Conservation (phyloP, 805 yeast species). For the Wickerhamiella hasegawae region DNA sequence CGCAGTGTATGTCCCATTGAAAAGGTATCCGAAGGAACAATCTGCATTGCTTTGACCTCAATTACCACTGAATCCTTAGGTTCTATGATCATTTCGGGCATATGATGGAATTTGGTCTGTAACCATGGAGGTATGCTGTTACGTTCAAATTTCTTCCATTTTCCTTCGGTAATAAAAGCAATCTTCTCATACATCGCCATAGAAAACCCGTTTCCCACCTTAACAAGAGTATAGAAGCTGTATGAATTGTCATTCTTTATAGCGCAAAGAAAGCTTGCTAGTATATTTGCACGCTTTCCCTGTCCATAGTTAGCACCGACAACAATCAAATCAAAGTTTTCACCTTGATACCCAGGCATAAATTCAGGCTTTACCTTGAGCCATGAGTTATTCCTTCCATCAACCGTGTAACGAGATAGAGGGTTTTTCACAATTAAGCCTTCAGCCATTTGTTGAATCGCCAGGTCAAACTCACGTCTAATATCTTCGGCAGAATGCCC, state of each 20-base stretch:
- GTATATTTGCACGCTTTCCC: slow-evolving; percentile 28
- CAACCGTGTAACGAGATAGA: slow-evolving; percentile 40
- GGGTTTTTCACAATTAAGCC: slow-evolving; percentile 68
- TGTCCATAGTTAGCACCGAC: slow-evolving; percentile 65
- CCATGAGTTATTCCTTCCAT: slow-evolving; percentile 55
- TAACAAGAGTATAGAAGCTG: slow-evolving; percentile 51
- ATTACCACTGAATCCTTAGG: slow-evolving; percentile 66
- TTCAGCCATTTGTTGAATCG: slow-evolving; percentile 50
- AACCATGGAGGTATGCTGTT: no score
- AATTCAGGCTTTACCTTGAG: slow-evolving; percentile 86
- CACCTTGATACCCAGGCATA: slow-evolving; percentile 61
- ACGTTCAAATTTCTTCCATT: slow-evolving; percentile 37
- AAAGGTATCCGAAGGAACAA: slow-evolving; percentile 37
- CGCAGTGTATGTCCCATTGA: slow-evolving; percentile 56
- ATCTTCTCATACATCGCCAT: slow-evolving; percentile 44
- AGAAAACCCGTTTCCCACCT: slow-evolving; percentile 74
- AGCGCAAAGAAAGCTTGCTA: slow-evolving; percentile 57
- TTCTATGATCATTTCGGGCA: slow-evolving; percentile 62
- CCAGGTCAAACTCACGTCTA: slow-evolving; percentile 35
- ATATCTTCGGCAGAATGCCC: slow-evolving; percentile 38
- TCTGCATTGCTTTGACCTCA: slow-evolving; percentile 69
- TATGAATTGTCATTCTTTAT: slow-evolving; percentile 28
- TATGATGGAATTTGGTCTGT: slow-evolving; percentile 26
- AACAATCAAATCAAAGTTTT: slow-evolving; percentile 61
- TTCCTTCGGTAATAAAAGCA: slow-evolving; percentile 36